Conservation (phyloP, 176 grass and related monocot species). For the Oryza meyeriana region DNA sequence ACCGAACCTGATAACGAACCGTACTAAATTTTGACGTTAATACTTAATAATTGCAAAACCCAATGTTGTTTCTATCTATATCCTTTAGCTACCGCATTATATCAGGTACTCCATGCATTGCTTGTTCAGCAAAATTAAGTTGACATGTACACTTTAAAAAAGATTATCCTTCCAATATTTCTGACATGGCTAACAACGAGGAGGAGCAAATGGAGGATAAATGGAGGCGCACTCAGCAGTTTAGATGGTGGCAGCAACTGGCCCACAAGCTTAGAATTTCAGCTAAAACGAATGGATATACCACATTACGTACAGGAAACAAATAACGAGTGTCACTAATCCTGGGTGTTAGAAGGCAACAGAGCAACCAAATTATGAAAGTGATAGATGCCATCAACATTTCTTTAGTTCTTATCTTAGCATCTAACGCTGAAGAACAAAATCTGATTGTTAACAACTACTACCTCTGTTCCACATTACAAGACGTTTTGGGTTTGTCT, state of each 20-base stretch:
- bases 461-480: no score
- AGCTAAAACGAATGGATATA: neutral
- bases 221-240: slow-evolving; percentile 20
- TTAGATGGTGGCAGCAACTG: neutral
- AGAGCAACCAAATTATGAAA: slow-evolving; percentile 3
- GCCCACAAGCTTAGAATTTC: slow-evolving; percentile 13
- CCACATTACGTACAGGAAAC: neutral
- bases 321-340: neutral
- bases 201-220: slow-evolving; percentile 21
- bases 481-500: no score
- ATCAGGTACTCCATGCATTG: neutral
- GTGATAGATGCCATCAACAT: neutral
- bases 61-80: slow-evolving; percentile 7
- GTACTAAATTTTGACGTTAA: no score
- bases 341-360: neutral
- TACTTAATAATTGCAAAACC: neutral
- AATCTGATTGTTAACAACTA: neutral
- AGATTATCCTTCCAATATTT: slow-evolving; percentile 26
- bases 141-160: slow-evolving; percentile 21
- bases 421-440: neutral
- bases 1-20: no score
- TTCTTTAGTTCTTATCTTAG: neutral
- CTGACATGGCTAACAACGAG: neutral
- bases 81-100: slow-evolving; percentile 10
- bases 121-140: slow-evolving; percentile 8